Evolutionary conservation across 2,329 filamentous ascomycete species (phyloP), one percentile per base, ranked within the genome.

Genomic region (Epichloe baconii): DNA sequence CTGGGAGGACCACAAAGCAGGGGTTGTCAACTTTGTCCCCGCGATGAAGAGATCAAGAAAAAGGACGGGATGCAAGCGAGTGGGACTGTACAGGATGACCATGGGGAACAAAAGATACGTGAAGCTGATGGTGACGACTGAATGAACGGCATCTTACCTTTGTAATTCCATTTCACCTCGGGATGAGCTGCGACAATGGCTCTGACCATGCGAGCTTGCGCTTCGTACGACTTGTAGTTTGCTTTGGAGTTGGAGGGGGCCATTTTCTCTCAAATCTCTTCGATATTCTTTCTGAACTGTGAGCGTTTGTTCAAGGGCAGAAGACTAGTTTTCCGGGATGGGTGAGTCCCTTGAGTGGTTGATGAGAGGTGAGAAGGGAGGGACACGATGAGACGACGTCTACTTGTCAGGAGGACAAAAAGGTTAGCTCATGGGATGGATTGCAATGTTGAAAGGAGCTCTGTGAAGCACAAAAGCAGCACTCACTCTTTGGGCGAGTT

Each of bases 141-240:
- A 51, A 50, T 31, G 7, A 17, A 41, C 21, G 4, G 7, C 14
- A 5, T 58, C 77, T 68, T 73, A 84, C 80, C 78, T 59, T 75
- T 77, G 63, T 77, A 82, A 61, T 83, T 78, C 49, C 82, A 74
- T 54, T 75, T 78, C 0, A 77, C 59, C 0, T 68, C 67, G 0
- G 74, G 74, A 50, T 78, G 72, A 3, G 78, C 77, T 0, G 79
- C 80, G 0, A 84, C 66, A 23, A 83, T 74, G 5, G 80, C 80
- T 1, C 78, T 75, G 3, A 83, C 68, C 37, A 84, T 74, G 44
- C 80, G 78, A 19, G 74, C 73, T 56, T 79, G 77, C 0, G 76
- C 71, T 62, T 83, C 79, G 61, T 79, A 81, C 2, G 70, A 72
- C 55, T 75, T 77, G 67, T 82, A 83, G 57, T 79, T 82, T 14